These are phyloP conservation scores for Fomitiporia mediterranea DNA, from an alignment of 1,284 basidiomycete species.

Conservation along the genomic window DNA sequence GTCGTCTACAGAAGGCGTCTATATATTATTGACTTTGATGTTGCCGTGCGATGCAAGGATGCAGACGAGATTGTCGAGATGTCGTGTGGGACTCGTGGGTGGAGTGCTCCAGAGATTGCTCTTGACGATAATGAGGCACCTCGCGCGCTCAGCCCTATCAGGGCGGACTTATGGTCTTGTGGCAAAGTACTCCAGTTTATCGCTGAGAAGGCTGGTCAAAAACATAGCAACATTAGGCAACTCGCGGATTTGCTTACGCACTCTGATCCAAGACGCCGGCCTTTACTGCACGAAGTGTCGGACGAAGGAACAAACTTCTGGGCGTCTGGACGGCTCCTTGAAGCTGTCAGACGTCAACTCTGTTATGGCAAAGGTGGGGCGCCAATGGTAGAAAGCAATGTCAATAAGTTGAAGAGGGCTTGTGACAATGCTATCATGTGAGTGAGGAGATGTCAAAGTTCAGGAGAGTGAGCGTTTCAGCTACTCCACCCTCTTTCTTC, in stretches of 20 bases:
- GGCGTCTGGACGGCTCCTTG: neutral
- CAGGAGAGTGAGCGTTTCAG: no score
- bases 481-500: no score
- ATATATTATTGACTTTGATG: slow-evolving; percentile 9
- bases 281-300: neutral
- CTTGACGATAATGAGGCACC: neutral
- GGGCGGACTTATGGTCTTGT: slow-evolving; percentile 4
- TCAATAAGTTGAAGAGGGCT: neutral
- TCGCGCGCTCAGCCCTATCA: neutral
- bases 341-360: neutral
- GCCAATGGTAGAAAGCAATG: no score
- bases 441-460: no score
- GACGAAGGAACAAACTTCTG: neutral
- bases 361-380: neutral
- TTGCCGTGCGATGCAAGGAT: neutral
- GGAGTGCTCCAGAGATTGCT: slow-evolving; percentile 8
- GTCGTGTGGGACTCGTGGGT: neutral
- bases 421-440: neutral
- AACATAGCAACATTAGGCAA: neutral
- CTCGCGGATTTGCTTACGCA: neutral
- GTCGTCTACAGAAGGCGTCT: neutral
- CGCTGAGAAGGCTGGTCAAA: neutral
- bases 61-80: neutral
- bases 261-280: neutral
- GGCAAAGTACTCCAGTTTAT: neutral